Evolutionary conservation across 2,329 filamentous ascomycete genomes (phyloP).

Genomic region (Sclerotinia subarctica): DNA sequence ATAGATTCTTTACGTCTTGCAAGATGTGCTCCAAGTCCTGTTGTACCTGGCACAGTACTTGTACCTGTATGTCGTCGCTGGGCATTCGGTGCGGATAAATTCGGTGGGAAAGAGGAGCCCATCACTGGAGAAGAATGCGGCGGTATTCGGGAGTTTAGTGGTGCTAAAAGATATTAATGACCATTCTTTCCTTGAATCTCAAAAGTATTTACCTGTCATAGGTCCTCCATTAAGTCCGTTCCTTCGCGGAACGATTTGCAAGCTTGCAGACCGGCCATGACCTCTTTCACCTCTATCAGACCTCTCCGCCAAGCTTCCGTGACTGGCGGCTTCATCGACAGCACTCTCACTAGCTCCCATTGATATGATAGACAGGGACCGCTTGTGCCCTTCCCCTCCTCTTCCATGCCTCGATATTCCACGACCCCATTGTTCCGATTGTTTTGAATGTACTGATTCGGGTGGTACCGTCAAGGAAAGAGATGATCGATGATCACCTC

Average conservation of each 20-base stretch:
- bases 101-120: slow-evolving; percentile 36
- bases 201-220: slow-evolving; percentile 40
- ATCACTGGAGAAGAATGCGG: slow-evolving; percentile 39
- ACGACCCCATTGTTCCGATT: slow-evolving; percentile 30
- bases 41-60: slow-evolving; percentile 42
- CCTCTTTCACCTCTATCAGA: slow-evolving; percentile 55
- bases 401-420: slow-evolving; percentile 27
- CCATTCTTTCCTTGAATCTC: not conserved
- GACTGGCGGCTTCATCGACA: slow-evolving; percentile 36
- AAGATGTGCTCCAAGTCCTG: slow-evolving; percentile 40
- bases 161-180: slow-evolving; percentile 29
- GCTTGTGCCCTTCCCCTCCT: slow-evolving; percentile 60
- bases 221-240: slow-evolving; percentile 42
- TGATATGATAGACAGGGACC: slow-evolving; percentile 80
- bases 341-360: slow-evolving; percentile 54
- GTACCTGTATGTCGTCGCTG: slow-evolving; percentile 30
- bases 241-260: slow-evolving; percentile 65
- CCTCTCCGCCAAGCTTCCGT: slow-evolving; percentile 40
- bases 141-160: slow-evolving; percentile 38
- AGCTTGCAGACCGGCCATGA: slow-evolving; percentile 75
- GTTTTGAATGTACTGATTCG: slow-evolving; percentile 22
- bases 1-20: slow-evolving; percentile 37
- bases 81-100: slow-evolving; percentile 14
- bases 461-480: slow-evolving; percentile 60
- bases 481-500: slow-evolving; percentile 61